phyloP scores from a whole-genome alignment of 768 basidiomycete genomes.

The Russula griseocarnosa region DNA sequence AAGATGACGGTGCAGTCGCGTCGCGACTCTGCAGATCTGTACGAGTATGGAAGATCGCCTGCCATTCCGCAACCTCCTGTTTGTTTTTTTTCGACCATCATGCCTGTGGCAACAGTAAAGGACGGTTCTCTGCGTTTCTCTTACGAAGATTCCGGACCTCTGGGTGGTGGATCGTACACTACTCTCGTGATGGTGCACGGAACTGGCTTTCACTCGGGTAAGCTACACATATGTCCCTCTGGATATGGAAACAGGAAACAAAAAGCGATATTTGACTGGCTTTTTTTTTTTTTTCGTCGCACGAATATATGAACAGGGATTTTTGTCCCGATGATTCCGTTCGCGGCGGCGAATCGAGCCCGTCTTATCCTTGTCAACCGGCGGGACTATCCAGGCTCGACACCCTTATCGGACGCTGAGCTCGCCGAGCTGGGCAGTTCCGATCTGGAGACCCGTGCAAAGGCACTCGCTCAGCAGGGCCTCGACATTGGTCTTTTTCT shows the following conservation, averaged over 20 bases:
- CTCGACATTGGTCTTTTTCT: slow-evolving; percentile 25
- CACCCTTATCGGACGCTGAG: slow-evolving; percentile 28
- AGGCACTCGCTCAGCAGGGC: slow-evolving; percentile 19
- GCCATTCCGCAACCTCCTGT: background rate
- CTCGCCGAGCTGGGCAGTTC: slow-evolving; percentile 25
- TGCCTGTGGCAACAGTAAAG: slow-evolving; percentile 23
- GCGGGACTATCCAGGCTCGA: slow-evolving; percentile 31
- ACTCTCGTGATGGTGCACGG: slow-evolving; percentile 28
- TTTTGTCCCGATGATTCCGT: slow-evolving; percentile 28
- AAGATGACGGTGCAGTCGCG: background rate
- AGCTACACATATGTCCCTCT: background rate
- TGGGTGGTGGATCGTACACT: slow-evolving; percentile 22
- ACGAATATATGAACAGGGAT: slow-evolving; percentile 20
- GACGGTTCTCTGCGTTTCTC: slow-evolving; percentile 11
- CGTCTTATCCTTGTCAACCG: slow-evolving; percentile 32
- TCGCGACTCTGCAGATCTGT: background rate
- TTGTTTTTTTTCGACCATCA: slow-evolving; percentile 1
- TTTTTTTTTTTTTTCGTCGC: no score
- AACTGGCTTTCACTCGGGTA: slow-evolving; percentile 24
- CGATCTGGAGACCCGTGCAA: slow-evolving; percentile 17
- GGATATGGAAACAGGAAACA: background rate
- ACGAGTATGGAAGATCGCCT: background rate
- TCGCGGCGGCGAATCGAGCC: slow-evolving; percentile 24
- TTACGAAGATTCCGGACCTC: slow-evolving; percentile 24
- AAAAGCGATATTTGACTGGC: no score